Evolutionary conservation across 805 yeast genomes (phyloP), one percentile per base, ranked within the genome.

Genomic region (Saccharomycopsis selenospora): DNA sequence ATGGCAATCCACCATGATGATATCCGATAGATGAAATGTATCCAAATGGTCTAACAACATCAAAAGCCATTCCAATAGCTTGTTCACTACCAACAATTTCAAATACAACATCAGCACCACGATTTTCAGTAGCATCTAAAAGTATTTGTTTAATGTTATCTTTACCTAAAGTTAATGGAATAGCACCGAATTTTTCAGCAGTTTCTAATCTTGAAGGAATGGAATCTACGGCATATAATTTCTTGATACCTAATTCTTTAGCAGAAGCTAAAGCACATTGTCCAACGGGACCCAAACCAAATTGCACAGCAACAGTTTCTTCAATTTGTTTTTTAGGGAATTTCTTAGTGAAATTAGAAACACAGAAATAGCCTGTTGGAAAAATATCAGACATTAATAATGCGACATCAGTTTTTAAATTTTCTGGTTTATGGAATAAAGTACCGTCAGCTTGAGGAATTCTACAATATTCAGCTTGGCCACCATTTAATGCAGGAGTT

Each of bases 271-370:
- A 64, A 0, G 77, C 76, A 64, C 81, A 76, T 14, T 76, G 64
- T 0, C 80, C 81, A 2, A 76, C 82, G 0, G 82, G 82, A 0
- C 85, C 85, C 7, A 79, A 72, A 1, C 84, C 85, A 3, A 79
- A 57, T 52, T 76, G 81, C 42, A 78, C 65, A 3, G 76, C 62
- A 0, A 68, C 67, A 22, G 72, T 56, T 14, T 65, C 69, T 30
- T 61, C 57, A 3, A 69, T 57, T 24, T 63, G 58, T 17, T 63
- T 61, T 25, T 63, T 62, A 38, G 68, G 62, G 40, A 67, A 64
- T 50, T 61, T 67, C 52, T 70, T 70, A 41, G 73, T 58, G 51
- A 73, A 72, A 55, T 77, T 76, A 50, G 70, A 68, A 8, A 73
- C 80, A 29, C 82, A 82, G 52, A 69, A 73, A 62, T 74, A 79